Evolutionary conservation across 2,329 filamentous ascomycete species (phyloP).

Genomic region (Zymoseptoria pseudotritici): DNA sequence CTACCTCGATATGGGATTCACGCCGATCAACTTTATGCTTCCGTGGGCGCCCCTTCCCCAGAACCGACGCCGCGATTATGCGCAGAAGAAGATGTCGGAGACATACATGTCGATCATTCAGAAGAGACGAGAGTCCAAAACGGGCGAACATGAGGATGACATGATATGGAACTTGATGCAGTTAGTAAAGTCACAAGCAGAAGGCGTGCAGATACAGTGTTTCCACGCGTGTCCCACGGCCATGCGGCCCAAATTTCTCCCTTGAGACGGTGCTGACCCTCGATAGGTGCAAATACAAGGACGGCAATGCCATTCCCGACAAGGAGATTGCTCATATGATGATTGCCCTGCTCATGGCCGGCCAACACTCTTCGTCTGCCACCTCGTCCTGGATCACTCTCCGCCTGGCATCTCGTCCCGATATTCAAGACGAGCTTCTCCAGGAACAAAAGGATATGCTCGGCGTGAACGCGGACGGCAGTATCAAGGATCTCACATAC

Average conservation of each 20-base stretch:
- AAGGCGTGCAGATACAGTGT: background rate
- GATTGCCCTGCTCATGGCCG: slow-evolving; percentile 88
- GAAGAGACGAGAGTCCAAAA: slow-evolving; percentile 49
- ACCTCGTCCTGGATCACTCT: slow-evolving; percentile 81
- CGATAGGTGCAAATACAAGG: slow-evolving; percentile 59
- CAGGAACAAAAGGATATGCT: slow-evolving; percentile 70
- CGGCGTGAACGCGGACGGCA: slow-evolving; percentile 50
- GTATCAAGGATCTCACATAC: slow-evolving; percentile 63
- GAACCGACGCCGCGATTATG: slow-evolving; percentile 72
- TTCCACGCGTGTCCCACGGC: no score
- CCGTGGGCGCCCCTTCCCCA: slow-evolving; percentile 85
- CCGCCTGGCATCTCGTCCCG: slow-evolving; percentile 66
- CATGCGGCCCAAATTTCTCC: no score
- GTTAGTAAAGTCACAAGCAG: slow-evolving; percentile 26
- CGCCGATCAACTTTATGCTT: slow-evolving; percentile 81
- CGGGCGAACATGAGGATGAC: slow-evolving; percentile 49
- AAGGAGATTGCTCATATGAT: slow-evolving; percentile 86
- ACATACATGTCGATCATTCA: slow-evolving; percentile 78
- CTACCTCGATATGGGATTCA: slow-evolving; percentile 85
- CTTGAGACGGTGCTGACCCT: no score
- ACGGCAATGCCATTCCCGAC: slow-evolving; percentile 70
- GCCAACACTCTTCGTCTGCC: slow-evolving; percentile 81
- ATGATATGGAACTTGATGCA: slow-evolving; percentile 91
- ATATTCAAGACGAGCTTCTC: slow-evolving; percentile 73
- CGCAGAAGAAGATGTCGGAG: slow-evolving; percentile 71